A percentile compares a stretch with the other conserved stretches of the same genome.
These are phyloP conservation scores for Viola odorata DNA, from an alignment of 345 rosid genomes.

Conservation along the genomic window DNA sequence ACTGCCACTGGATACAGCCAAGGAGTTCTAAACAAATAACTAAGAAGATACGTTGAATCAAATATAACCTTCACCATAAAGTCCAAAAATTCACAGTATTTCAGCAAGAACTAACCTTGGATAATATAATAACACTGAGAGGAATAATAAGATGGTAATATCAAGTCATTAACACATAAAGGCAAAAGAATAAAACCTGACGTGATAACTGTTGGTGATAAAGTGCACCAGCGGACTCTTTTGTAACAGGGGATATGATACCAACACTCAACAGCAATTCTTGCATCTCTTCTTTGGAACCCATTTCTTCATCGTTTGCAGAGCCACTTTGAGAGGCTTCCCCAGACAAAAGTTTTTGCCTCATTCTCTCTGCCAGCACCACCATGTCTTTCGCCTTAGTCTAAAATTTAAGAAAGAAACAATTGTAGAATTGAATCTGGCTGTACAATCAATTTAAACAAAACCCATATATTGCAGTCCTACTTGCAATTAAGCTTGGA, in stretches of 20 bases:
- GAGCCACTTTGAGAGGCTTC: slow-evolving; percentile 45
- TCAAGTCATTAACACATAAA: too few relatives aligned
- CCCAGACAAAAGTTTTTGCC: slow-evolving; percentile 78
- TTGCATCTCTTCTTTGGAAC: slow-evolving; percentile 92
- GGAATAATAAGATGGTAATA: too few relatives aligned
- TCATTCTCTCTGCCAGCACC: slow-evolving; percentile 84
- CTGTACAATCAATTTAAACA: not conserved
- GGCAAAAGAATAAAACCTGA: slow-evolving; percentile 50
- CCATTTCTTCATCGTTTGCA: slow-evolving; percentile 74
- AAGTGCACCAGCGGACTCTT: slow-evolving; percentile 91
- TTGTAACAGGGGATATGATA: slow-evolving; percentile 90
- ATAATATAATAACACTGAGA: too few relatives aligned
- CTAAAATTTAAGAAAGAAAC: slow-evolving; percentile 35
- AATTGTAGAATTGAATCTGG: not conserved
- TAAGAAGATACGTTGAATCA: too few relatives aligned
- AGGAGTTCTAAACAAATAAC: too few relatives aligned
- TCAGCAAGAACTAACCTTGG: too few relatives aligned
- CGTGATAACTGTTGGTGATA: slow-evolving; percentile 88
- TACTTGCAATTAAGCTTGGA: too few relatives aligned
- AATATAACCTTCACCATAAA: too few relatives aligned
- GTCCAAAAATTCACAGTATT: too few relatives aligned
- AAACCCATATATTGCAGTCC: not conserved
- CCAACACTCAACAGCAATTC: slow-evolving; percentile 96
- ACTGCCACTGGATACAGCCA: too few relatives aligned
- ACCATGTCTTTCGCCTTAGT: slow-evolving; percentile 94